phyloP scores from a whole-genome alignment of 257 asterid species.

The Plantago ovata region DNA sequence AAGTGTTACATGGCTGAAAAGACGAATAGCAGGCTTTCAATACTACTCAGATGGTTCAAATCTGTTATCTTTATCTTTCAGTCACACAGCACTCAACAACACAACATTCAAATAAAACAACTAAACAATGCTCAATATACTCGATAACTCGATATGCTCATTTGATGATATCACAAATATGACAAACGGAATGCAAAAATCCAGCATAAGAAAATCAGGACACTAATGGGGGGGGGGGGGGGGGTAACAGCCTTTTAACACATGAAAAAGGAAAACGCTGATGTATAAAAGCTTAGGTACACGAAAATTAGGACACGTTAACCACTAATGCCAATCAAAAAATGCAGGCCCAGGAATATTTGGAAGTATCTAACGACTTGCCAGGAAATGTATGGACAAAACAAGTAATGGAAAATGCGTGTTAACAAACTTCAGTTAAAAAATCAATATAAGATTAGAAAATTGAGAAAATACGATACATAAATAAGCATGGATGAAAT shows the following conservation, averaged over 20 bases:
- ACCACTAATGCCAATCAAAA: not conserved
- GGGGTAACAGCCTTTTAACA: no score
- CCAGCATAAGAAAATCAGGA: no score
- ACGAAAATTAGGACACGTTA: not conserved
- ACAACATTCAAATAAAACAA: no score
- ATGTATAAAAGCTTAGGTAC: no score
- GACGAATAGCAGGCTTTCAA: not conserved
- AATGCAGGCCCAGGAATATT: conserved; percentile 2
- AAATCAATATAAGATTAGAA: not conserved
- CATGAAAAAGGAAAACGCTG: no score
- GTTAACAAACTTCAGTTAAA: not conserved
- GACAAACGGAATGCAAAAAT: no score
- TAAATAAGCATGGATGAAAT: conserved; percentile 7
- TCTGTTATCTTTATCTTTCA: not conserved
- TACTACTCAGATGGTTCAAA: not conserved
- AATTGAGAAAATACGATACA: no score
- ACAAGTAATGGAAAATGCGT: not conserved
- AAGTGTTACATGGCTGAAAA: not conserved
- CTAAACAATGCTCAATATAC: no score
- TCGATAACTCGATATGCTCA: no score
- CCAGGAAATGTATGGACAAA: conserved; percentile 8
- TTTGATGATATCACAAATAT: no score
- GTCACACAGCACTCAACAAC: not conserved
- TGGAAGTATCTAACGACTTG: not conserved
- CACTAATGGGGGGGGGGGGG: no score